Base-by-base conservation (phyloP, 306 rosid genomes). In the Prunus mume region DNA sequence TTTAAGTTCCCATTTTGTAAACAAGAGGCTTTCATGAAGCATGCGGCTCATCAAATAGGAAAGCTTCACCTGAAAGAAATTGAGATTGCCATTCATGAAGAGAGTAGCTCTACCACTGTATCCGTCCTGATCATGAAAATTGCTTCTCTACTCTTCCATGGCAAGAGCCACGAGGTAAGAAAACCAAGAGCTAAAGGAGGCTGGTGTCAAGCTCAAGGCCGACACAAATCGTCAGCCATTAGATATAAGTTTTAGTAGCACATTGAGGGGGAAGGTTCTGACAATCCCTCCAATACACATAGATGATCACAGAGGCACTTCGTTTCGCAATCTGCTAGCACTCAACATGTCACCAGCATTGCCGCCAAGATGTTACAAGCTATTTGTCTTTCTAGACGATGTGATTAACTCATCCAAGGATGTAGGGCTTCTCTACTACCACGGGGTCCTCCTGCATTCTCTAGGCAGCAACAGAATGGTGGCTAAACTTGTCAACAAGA, bases 361-460 rank as follows among this genome's bases (percentile, higher is more conserved):
- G 87, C 77, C 2, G 83, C 38, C 88, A 70, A 2, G 88, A 83
- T 45, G 78, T 80, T 2, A 82, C 88, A 57, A 69, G 82, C n/a
- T 87, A 87, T 65, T 22, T 87, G 79, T 85, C 83, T 20, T 87
- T 82, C 81, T 85, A 57, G 85, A 87, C 8, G 45, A 87, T 19
- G 85, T 87, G 25, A 60, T 87, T 4, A 81, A 79, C 71, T 78
- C 88, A 9, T 49, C 77, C 1, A 4, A 75, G 15, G 88, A 87
- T 69, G 82, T 87, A 7, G 55, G 75, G 41, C 52, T 65, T 72
- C 84, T 87, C 15, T 84, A 82, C 63, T 75, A 82, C 18, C 67
- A 87, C 17, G 84, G 72, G 8, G 76, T 85, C 27, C 68, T 87
- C 24, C 68, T 78, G 47, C 91, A 85, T 79, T 78, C 84, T 7